Base-by-base conservation (phyloP, 2,329 filamentous ascomycete genomes). In the Pseudocercospora crystallina region DNA sequence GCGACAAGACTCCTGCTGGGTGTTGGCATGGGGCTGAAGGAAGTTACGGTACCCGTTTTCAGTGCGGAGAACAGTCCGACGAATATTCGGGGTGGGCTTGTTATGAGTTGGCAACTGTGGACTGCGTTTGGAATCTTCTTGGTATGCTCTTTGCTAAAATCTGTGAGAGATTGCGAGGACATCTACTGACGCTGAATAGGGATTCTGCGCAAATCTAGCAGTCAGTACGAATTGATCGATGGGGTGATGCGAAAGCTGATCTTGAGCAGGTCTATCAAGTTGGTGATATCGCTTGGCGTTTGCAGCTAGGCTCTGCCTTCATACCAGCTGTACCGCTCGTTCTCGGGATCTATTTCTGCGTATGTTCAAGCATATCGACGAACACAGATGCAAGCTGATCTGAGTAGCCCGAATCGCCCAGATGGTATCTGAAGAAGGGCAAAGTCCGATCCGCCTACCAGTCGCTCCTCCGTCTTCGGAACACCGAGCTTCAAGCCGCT, bases 1-100 rank as follows among this genome's bases (percentile, higher is more conserved):
- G 75, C 81, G 36, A 84, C 81, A 46, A 82, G 89, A 31, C 77
- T 91, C 47, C 76, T 86, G 7, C 78, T 91, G 47, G 89, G 89
- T n/a, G 79, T 91, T 33, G 64, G 64, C 2, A 60, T 65, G 44
- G 64, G 64, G 11, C 38, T 59, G 35, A 66, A 65, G 35, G 53
- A 83, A 81, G 47, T 46, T 2, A 76, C 72, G 2, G 70, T 76
- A 0, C 72, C 72, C 0, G 62, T 73, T 12, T 71, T 17, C 44
- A 58, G 67, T 8, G 69, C 70, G 3, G 71, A 71, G 54, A 65
- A 62, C 12, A 76, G 83, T 60, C 69, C 68, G 4, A 65, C 75
- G 1, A 72, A 73, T 7, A 80, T 86, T 69, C 53, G 66, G 34
- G 66, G 66, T 14, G 65, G 56, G 12, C 48, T 68, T 7, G 65